Evolutionary conservation across 495 filamentous ascomycete genomes (phyloP).

Genomic region (Tuber aestivum): DNA sequence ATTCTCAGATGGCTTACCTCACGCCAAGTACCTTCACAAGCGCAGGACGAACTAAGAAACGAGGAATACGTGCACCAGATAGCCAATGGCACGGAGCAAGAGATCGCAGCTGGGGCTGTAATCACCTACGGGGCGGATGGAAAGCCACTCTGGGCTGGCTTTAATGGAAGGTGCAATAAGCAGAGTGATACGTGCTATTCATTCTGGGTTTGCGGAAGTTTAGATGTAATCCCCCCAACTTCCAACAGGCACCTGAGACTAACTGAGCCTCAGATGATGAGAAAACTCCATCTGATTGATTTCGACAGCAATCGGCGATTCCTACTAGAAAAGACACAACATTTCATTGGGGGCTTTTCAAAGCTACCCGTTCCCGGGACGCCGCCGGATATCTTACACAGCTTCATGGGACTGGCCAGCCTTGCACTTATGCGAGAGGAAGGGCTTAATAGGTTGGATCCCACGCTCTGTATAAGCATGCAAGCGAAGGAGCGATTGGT

Average conservation of each 20-base stretch:
- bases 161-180: conserved; percentile 88
- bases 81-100: conserved; percentile 27
- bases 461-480: conserved; percentile 60
- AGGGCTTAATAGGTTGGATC: conserved; percentile 59
- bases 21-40: conserved; percentile 58
- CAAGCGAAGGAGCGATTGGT: conserved; percentile 48
- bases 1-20: conserved; percentile 62
- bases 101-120: conserved; percentile 7
- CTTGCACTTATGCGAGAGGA: conserved; percentile 62
- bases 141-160: conserved; percentile 50
- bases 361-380: conserved; percentile 63
- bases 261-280: conserved; percentile 55
- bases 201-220: conserved; percentile 76
- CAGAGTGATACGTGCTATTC: conserved; percentile 86
- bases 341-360: conserved; percentile 81
- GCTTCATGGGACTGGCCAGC: conserved; percentile 77
- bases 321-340: conserved; percentile 82
- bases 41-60: conserved; percentile 50
- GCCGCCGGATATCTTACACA: conserved; percentile 80
- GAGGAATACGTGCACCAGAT: conserved; percentile 38
- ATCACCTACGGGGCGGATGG: conserved; percentile 26
- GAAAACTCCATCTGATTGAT: conserved; percentile 57
- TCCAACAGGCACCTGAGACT: conserved; percentile 10
- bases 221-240: conserved; percentile 49
- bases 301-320: conserved; percentile 61